A percentile compares a stretch with the other conserved stretches of the same genome.
These are phyloP conservation scores for Phanerochaete carnosa DNA, from an alignment of 768 basidiomycete genomes.

Conservation along the genomic window DNA sequence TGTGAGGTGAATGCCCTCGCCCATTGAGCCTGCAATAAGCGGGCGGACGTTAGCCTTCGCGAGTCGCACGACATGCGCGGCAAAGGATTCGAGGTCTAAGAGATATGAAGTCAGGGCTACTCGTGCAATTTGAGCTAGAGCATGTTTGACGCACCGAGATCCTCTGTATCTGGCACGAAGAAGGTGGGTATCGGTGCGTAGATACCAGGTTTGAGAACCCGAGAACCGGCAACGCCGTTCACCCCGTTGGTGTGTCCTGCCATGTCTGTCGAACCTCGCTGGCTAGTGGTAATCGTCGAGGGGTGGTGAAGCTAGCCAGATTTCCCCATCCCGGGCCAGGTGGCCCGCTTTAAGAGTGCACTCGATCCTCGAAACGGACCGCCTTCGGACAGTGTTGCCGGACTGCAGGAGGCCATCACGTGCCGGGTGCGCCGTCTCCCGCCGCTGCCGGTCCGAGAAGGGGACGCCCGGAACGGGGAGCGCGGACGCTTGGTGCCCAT, in stretches of 20 bases:
- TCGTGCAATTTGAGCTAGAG: neutral
- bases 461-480: neutral
- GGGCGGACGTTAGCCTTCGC: slow-evolving; percentile 41
- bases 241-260: slow-evolving; percentile 5
- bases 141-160: slow-evolving; percentile 64
- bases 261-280: neutral
- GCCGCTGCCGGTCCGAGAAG: slow-evolving; percentile 2
- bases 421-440: neutral
- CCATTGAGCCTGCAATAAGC: slow-evolving; percentile 39
- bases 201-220: slow-evolving; percentile 70
- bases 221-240: slow-evolving; percentile 28
- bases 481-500: neutral
- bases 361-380: neutral
- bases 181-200: slow-evolving; percentile 90
- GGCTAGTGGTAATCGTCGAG: no score
- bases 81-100: slow-evolving; percentile 38
- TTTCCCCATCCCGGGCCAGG: neutral
- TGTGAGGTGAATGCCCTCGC: slow-evolving; percentile 46
- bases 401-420: neutral
- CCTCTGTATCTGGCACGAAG: slow-evolving; percentile 72
- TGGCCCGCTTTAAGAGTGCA: neutral
- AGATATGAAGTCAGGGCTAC: neutral
- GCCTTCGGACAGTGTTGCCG: neutral
- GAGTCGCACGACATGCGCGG: slow-evolving; percentile 37
- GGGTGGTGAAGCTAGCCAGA: neutral